Evolutionary conservation across 2,329 filamentous ascomycete species (phyloP), one percentile per base, ranked within the genome.

Genomic region (Whalleya microplaca): DNA sequence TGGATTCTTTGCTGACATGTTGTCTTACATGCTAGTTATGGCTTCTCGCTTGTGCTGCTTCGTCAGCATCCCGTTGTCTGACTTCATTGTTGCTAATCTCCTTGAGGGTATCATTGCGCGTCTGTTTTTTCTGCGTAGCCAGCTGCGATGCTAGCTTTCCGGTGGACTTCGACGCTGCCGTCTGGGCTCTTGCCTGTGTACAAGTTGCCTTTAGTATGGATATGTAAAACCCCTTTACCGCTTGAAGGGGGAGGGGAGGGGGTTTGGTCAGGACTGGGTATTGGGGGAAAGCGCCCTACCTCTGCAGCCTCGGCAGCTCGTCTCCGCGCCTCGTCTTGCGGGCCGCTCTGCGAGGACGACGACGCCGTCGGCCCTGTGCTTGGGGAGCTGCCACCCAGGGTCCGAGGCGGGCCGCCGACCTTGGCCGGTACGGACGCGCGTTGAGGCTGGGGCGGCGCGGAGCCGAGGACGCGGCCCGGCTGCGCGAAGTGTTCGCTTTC

Each of bases 291-390:
- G 21, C 12, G 44, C n/a, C 85, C 71, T 73, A 96, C 92, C 87
- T 96, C 90, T 58, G 93, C 93, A 50, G 92, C 93, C 63, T 85
- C 84, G 0, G 91, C 92, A 3, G 93, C 93, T 58, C 86, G 90
- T 53, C 79, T 81, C 56, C 88, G 82, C 32, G 91, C 88, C 70
- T 93, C 87, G 19, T 78, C 78, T 14, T 48, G 29, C 62, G 71
- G 21, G 3, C 93, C 87, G 19, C 78, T 78, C n/a, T 48, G 29
- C 62, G 71, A 21, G 3, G 32, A 14, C 9, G 32, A 37, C 32
- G 32, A 65, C 63, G 8, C 64, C 41, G 41, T 64, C 58, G 44
- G 50, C 6, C 21, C n/a, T 2, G 19, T 6, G 27, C 46, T 53
- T 41, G 45, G 49, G 12, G 47, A 14, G 7, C 71, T 69, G 43